A percentile compares a stretch with the other conserved stretches of the same genome.
Evolutionary conservation across 2,329 filamentous ascomycete species (phyloP).

Genomic region (Xylariaceae sp.): DNA sequence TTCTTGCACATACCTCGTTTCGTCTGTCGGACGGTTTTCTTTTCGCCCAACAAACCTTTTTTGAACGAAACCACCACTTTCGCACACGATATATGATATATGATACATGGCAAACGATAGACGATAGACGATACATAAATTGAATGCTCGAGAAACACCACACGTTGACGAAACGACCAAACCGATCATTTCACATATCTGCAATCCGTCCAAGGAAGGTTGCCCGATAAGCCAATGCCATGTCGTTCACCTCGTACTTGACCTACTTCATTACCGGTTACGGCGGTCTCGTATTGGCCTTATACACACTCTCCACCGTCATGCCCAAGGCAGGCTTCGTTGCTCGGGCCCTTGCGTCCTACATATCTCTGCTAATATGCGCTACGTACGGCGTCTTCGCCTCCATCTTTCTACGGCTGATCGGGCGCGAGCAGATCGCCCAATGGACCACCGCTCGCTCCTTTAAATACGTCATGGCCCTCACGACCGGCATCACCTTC

Average conservation of each 20-base stretch:
- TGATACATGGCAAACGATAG: too few species aligned
- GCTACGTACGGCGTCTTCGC: constrained; percentile 71
- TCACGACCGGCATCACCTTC: constrained; percentile 73
- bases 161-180: too few species aligned
- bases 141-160: too few species aligned
- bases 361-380: constrained; percentile 53
- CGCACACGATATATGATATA: too few species aligned
- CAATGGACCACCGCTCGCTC: constrained; percentile 79
- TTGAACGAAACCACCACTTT: too few species aligned
- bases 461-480: constrained; percentile 75
- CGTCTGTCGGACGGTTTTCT: too few species aligned
- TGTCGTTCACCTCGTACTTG: constrained; percentile 27
- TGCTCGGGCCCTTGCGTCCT: constrained; percentile 62
- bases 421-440: constrained; percentile 68
- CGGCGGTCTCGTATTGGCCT: constrained; percentile 43
- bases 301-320: constrained; percentile 59
- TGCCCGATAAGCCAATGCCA: constrained; percentile 18
- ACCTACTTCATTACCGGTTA: constrained; percentile 48
- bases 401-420: constrained; percentile 63
- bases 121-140: too few species aligned
- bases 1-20: too few species aligned
- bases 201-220: too few species aligned
- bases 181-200: too few species aligned
- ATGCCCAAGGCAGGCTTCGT: constrained; percentile 59
- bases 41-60: too few species aligned